A percentile compares a stretch with the other conserved stretches of the same genome.
phyloP scores from a whole-genome alignment of 1,139 yeast genomes.

The Suzukiozyma palmioleophila region DNA sequence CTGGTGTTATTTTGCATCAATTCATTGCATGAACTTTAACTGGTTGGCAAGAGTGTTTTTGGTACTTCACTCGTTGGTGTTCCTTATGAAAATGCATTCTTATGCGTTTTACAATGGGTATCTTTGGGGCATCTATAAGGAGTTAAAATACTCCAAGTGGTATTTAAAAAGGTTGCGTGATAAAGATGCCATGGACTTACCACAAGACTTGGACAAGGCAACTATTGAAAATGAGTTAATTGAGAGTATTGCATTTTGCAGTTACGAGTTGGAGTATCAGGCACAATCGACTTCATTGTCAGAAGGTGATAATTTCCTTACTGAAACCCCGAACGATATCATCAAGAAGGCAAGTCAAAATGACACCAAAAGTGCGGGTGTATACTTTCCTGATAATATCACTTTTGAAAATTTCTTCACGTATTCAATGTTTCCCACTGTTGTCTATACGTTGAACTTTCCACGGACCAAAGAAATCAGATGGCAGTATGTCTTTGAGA shows the following conservation, averaged over 20 bases:
- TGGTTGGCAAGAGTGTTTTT: conserved; percentile 89
- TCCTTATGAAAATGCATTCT: conserved; percentile 91
- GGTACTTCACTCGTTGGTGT: conserved; percentile 75
- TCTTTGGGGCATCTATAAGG: conserved; percentile 63
- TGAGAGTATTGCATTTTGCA: conserved; percentile 56
- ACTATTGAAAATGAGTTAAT: conserved; percentile 25
- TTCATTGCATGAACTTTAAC: conserved; percentile 45
- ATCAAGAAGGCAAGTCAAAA: neutral
- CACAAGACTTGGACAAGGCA: conserved; percentile 21
- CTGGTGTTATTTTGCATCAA: conserved; percentile 51
- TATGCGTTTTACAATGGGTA: conserved; percentile 88
- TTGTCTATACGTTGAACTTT: conserved; percentile 74
- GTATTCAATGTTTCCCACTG: conserved; percentile 87
- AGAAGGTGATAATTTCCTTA: conserved; percentile 12
- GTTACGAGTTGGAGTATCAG: conserved; percentile 57
- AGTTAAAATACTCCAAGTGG: conserved; percentile 45
- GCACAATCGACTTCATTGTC: conserved; percentile 20
- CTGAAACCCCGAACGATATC: conserved; percentile 7
- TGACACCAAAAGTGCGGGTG: conserved; percentile 11
- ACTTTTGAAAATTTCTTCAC: conserved; percentile 62
- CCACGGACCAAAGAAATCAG: conserved; percentile 73
- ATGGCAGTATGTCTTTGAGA: conserved; percentile 66
- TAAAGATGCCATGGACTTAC: conserved; percentile 12
- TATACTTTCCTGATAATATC: conserved; percentile 67
- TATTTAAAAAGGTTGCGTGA: conserved; percentile 21